Conservation (phyloP, 768 basidiomycete species). For the Suillus americanus region DNA sequence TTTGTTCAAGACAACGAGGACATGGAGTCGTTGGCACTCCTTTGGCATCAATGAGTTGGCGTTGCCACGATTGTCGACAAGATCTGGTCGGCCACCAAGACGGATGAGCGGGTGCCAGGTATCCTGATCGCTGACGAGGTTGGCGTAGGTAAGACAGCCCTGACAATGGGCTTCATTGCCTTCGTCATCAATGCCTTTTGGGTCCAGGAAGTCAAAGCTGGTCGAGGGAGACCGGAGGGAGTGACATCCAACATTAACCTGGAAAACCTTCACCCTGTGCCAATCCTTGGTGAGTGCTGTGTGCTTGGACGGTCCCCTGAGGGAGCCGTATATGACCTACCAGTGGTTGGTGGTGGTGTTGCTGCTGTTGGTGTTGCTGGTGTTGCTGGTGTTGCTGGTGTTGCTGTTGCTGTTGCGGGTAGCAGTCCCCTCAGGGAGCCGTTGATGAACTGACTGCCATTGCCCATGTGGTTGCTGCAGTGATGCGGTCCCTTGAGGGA, state of each 20-base stretch:
- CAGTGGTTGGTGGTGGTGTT: too few relatives aligned
- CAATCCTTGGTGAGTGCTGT: neutral
- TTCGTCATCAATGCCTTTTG: too few relatives aligned
- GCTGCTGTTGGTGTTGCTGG: too few relatives aligned
- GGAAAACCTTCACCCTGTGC: neutral
- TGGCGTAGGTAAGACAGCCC: too few relatives aligned
- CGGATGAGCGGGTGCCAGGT: slow-evolving; percentile 2
- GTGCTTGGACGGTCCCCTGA: neutral
- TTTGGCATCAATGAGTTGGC: slow-evolving; percentile 27
- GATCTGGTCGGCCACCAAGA: slow-evolving; percentile 5
- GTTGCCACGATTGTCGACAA: slow-evolving; percentile 11
- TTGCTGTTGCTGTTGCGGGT: too few relatives aligned
- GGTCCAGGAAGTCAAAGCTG: neutral
- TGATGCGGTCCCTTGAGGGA: neutral
- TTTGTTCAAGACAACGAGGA: neutral
- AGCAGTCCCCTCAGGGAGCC: too few relatives aligned
- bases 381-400: too few relatives aligned
- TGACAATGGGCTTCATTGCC: too few relatives aligned
- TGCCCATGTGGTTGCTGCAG: too few relatives aligned
- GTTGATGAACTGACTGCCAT: too few relatives aligned
- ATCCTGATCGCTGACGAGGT: too few relatives aligned
- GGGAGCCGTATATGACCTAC: too few relatives aligned
- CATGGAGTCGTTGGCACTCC: slow-evolving; percentile 9
- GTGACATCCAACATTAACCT: neutral
- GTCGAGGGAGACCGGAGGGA: neutral